A percentile compares a stretch with the other conserved stretches of the same genome.
phyloP scores from a whole-genome alignment of 371 early-diverging fungal species.

The Synchytrium microbalum region DNA sequence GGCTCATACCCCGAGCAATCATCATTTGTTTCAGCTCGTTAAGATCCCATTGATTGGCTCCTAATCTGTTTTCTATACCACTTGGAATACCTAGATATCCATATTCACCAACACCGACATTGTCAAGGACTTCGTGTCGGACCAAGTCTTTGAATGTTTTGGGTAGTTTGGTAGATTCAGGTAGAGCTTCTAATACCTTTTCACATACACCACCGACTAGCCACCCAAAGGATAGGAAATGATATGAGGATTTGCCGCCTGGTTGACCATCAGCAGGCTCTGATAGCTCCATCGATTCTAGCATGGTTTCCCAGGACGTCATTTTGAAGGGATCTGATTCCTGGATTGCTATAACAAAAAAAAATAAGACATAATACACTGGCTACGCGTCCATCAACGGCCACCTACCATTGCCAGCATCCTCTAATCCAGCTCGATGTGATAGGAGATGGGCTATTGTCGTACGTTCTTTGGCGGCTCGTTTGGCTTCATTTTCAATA shows the following conservation, averaged over 20 bases:
- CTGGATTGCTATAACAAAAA: too few relatives aligned
- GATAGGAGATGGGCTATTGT: conserved; percentile 17
- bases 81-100: conserved; percentile 22
- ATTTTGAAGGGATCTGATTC: not conserved
- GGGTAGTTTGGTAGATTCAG: too few relatives aligned
- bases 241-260: conserved; percentile 14
- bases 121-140: conserved; percentile 2
- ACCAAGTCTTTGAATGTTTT: conserved; percentile 1
- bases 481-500: not conserved
- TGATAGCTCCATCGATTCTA: not conserved
- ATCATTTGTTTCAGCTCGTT: not conserved
- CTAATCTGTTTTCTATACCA: conserved; percentile 17
- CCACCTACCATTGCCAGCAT: conserved; percentile 9
- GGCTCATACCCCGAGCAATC: too few relatives aligned
- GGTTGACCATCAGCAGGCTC: conserved; percentile 9
- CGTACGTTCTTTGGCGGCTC: conserved; percentile 10
- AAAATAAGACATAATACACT: too few relatives aligned
- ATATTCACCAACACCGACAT: conserved; percentile 7
- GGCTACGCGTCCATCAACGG: too few relatives aligned
- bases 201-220: conserved; percentile 22
- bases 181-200: conserved; percentile 9
- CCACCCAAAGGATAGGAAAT: conserved; percentile 22
- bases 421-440: conserved; percentile 17
- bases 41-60: conserved; percentile 12
- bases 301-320: not conserved